A percentile compares a stretch with the other conserved stretches of the same genome.
Evolutionary conservation across 495 filamentous ascomycete genomes (phyloP).

Genomic region (Aspergillus kassunensis): DNA sequence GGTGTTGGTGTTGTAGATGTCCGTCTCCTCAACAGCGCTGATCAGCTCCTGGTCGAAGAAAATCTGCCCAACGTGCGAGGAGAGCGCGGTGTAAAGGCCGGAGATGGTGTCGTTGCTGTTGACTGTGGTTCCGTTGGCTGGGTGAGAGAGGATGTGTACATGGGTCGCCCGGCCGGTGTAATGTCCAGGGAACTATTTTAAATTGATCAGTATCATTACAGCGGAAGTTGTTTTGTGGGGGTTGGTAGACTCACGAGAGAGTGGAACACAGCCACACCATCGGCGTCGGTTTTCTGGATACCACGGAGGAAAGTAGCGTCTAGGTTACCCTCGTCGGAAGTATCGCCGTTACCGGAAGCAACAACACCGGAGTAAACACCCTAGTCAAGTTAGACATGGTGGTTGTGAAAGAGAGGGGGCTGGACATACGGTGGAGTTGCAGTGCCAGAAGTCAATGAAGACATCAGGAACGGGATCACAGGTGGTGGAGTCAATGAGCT

Average conservation of each 20-base stretch:
- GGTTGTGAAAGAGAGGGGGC: too few relatives aligned
- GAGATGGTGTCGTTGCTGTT: slow-evolving; percentile 31
- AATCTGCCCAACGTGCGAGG: slow-evolving; percentile 57
- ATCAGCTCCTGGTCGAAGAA: slow-evolving; percentile 60
- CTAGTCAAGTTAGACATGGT: too few relatives aligned
- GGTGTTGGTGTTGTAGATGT: slow-evolving; percentile 56
- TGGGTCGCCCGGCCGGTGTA: slow-evolving; percentile 43
- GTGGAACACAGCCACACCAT: slow-evolving; percentile 49
- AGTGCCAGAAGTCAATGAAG: slow-evolving; percentile 61
- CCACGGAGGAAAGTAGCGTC: slow-evolving; percentile 52
- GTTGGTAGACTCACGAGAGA: too few relatives aligned
- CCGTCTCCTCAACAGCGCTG: slow-evolving; percentile 38
- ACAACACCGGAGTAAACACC: slow-evolving; percentile 57
- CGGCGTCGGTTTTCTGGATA: slow-evolving; percentile 46
- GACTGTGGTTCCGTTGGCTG: slow-evolving; percentile 25
- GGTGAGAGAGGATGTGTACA: slow-evolving; percentile 40
- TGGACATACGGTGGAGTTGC: slow-evolving; percentile 38
- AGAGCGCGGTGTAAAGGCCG: slow-evolving; percentile 28
- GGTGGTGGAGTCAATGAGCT: slow-evolving; percentile 55
- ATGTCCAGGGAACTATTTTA: slow-evolving; percentile 59
- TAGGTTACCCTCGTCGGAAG: slow-evolving; percentile 32
- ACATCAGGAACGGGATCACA: slow-evolving; percentile 51
- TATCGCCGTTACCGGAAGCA: slow-evolving; percentile 50
- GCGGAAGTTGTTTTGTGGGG: too few relatives aligned
- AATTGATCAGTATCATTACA: slow-evolving; percentile 15